Conservation (phyloP, 1,284 basidiomycete genomes). For the Ustilago loliicola region DNA sequence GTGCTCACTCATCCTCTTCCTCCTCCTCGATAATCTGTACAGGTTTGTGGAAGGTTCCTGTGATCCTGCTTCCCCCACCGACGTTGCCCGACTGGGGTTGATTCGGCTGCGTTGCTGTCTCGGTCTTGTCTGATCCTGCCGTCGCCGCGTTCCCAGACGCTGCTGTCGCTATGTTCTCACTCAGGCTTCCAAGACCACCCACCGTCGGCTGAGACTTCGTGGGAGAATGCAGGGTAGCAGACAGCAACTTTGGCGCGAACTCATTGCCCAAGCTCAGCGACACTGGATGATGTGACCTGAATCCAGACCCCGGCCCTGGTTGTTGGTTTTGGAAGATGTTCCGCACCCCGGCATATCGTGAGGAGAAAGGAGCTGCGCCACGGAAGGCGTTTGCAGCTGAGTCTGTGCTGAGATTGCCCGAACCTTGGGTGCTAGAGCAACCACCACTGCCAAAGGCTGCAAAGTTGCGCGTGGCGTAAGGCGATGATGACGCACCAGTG, state of each 20-base stretch:
- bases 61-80: slow-evolving; percentile 27
- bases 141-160: not conserved
- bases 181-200: slow-evolving; percentile 7
- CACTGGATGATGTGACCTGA: slow-evolving; percentile 19
- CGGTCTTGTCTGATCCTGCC: slow-evolving; percentile 4
- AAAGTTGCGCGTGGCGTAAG: slow-evolving; percentile 43
- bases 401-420: slow-evolving; percentile 1
- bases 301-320: slow-evolving; percentile 11
- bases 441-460: slow-evolving; percentile 24
- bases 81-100: slow-evolving; percentile 14
- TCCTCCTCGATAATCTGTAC: slow-evolving; percentile 55
- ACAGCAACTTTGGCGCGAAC: slow-evolving; percentile 50
- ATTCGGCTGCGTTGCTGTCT: not conserved
- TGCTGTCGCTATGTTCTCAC: not conserved
- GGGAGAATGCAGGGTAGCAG: slow-evolving; percentile 32
- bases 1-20: slow-evolving; percentile 46
- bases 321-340: slow-evolving; percentile 47
- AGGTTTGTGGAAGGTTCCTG: slow-evolving; percentile 41
- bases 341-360: slow-evolving; percentile 55
- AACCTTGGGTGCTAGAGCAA: no score
- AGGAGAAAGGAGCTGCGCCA: slow-evolving; percentile 26
- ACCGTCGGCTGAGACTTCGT: slow-evolving; percentile 4
- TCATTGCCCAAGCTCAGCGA: slow-evolving; percentile 55
- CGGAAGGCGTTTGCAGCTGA: slow-evolving; percentile 15
- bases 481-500: slow-evolving; percentile 12